Base-by-base conservation (phyloP, 495 filamentous ascomycete genomes). In the Podospora bellae-mahoneyi region DNA sequence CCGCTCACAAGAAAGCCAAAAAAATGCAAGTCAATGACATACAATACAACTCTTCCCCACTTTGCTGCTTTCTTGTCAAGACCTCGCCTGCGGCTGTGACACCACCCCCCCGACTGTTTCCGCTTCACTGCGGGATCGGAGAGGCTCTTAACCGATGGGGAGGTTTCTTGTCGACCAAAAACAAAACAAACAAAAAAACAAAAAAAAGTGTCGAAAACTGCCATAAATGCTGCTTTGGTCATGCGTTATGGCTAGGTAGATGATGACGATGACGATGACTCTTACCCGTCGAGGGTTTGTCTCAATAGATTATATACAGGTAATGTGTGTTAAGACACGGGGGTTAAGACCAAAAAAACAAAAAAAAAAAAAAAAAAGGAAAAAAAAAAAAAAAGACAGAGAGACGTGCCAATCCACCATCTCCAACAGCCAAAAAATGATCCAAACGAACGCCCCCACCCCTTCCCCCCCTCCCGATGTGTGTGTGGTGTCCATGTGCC, bases 21-120 rank as follows among this genome's bases (percentile, higher is more conserved):
- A 19, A 10, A 32, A 57, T 65, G 15, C n/a, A 56, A 28, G 64
- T 65, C 34, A 55, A 62, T 56, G 59, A 68, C 39, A 28, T 54
- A 57, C 16, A 60, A 57, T 56, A 63, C 61, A 28, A 48, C 28
- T 39, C 28, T 61, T 32, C 59, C 59, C 59, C 59, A 58, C 55
- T 26, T 18, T 18, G 55, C 15, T 10, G 15, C 39, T 48, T 10
- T 48, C 39, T 48, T 48, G 39, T 48, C 39, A 16, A 10, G 39
- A 16, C 39, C 39, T 48, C 39, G 39, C 39, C 39, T 48, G 39
- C 39, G 39, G 39, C 9, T 48, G 39, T 48, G 39, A 48, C 30
- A 6, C 39, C 39, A 48, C 30, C 39, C 39, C 39, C 39, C 39
- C 39, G 39, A 48, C 39, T 48, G 39, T 48, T 48, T 48, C 39